A percentile compares a stretch with the other conserved stretches of the same genome.
phyloP scores from a whole-genome alignment of 108 stramenopile species.

The Pseudonitzschia multiseries region DNA sequence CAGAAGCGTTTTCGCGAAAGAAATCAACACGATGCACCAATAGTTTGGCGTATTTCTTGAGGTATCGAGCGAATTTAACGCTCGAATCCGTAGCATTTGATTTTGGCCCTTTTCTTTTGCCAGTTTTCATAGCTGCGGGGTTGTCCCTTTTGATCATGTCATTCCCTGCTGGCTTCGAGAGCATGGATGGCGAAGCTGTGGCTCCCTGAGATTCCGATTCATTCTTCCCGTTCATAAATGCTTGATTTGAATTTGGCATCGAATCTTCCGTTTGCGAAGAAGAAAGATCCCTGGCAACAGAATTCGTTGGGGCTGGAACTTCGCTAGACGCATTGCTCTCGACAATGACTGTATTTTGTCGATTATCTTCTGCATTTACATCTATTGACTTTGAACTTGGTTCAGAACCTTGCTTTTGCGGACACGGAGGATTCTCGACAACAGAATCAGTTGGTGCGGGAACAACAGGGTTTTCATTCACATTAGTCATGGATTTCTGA shows the following conservation, averaged over 20 bases:
- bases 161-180: neutral
- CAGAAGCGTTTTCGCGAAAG: neutral
- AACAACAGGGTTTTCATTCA: neutral
- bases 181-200: neutral
- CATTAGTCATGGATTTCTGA: neutral
- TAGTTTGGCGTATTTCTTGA: neutral
- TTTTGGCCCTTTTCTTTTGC: neutral
- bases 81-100: neutral
- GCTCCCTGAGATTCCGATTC: neutral
- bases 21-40: neutral
- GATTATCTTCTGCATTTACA: neutral
- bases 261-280: neutral
- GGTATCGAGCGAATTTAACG: neutral
- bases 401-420: neutral
- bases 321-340: neutral
- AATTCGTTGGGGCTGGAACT: neutral
- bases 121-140: neutral
- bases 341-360: neutral
- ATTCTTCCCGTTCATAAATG: neutral
- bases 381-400: neutral
- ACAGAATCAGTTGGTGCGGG: neutral
- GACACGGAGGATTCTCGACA: neutral
- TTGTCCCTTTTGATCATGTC: neutral
- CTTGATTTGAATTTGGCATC: neutral
- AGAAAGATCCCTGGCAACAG: neutral